A percentile compares a stretch with the other conserved stretches of the same genome.
phyloP scores from a whole-genome alignment of 306 rosid genomes.

The Lathyrus tuberosus region DNA sequence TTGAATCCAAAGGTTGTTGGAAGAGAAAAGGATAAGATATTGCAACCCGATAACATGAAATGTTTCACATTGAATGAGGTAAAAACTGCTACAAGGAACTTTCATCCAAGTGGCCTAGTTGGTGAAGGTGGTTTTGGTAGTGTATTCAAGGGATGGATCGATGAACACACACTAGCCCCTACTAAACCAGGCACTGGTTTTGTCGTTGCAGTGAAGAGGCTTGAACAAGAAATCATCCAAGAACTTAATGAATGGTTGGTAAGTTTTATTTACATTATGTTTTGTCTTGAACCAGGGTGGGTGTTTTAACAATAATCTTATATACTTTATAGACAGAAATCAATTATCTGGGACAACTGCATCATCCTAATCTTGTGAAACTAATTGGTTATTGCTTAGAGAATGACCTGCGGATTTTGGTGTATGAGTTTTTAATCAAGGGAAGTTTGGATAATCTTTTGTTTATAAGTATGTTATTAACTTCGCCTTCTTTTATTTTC shows the following conservation, averaged over 20 bases:
- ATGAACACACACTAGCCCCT: slow-evolving; percentile 70
- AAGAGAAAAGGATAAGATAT: slow-evolving; percentile 60
- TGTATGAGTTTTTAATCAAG: slow-evolving; percentile 74
- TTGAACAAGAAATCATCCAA: slow-evolving; percentile 30
- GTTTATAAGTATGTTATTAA: slow-evolving; percentile 12
- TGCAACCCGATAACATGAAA: slow-evolving; percentile 72
- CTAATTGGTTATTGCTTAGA: slow-evolving; percentile 69
- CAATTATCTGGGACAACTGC: not conserved
- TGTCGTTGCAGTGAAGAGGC: slow-evolving; percentile 84
- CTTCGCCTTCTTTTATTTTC: too few relatives aligned
- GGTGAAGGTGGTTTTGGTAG: slow-evolving; percentile 88
- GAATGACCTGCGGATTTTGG: slow-evolving; percentile 28
- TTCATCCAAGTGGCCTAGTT: slow-evolving; percentile 79
- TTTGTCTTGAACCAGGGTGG: too few relatives aligned
- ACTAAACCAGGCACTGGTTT: slow-evolving; percentile 79
- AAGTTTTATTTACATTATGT: too few relatives aligned
- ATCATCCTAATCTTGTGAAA: not conserved
- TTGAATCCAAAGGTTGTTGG: slow-evolving; percentile 50
- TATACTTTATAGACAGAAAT: not conserved
- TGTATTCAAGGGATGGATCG: slow-evolving; percentile 90
- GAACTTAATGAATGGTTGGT: too few relatives aligned
- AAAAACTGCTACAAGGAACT: slow-evolving; percentile 77
- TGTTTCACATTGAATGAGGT: slow-evolving; percentile 63
- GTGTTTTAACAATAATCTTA: too few relatives aligned
- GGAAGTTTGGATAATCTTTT: slow-evolving; percentile 87